phyloP scores from a whole-genome alignment of 345 rosid genomes.

The Pistacia vera region DNA sequence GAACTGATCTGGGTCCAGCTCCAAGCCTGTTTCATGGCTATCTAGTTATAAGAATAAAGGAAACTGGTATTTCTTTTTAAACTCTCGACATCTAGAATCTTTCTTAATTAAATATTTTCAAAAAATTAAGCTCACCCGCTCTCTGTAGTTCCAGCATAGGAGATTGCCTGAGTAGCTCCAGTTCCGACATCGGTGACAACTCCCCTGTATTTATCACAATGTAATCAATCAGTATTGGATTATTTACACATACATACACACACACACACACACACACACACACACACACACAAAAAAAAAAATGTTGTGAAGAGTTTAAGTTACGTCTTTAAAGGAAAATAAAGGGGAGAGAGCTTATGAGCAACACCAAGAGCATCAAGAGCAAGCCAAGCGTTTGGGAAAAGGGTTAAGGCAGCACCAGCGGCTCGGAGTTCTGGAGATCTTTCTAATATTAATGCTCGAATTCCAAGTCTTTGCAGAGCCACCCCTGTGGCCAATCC shows the following conservation, averaged over 20 bases:
- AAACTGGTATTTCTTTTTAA: no score
- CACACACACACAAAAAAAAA: neutral
- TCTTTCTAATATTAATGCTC: constrained; percentile 35
- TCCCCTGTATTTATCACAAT: constrained; percentile 6
- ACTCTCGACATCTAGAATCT: no score
- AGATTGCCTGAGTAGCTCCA: constrained; percentile 23
- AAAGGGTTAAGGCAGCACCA: constrained; percentile 32
- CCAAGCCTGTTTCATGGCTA: neutral
- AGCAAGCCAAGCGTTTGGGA: constrained; percentile 43
- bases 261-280: no score
- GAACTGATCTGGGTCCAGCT: constrained; percentile 23
- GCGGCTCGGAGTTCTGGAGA: constrained; percentile 26
- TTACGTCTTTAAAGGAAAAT: neutral
- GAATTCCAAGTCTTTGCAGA: constrained; percentile 34
- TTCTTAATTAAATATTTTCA: no score
- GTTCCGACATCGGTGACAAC: constrained; percentile 25
- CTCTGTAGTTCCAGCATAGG: neutral
- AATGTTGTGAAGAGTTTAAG: neutral
- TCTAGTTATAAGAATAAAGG: no score
- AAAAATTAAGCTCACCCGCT: neutral
- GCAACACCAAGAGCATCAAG: constrained; percentile 46
- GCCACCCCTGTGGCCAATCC: constrained; percentile 44
- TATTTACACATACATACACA: neutral
- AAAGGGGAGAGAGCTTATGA: constrained; percentile 30
- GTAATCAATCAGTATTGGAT: neutral